These are phyloP conservation scores for Backusella parvicylindrica DNA, from an alignment of 192 early-diverging fungal genomes.

Conservation along the genomic window DNA sequence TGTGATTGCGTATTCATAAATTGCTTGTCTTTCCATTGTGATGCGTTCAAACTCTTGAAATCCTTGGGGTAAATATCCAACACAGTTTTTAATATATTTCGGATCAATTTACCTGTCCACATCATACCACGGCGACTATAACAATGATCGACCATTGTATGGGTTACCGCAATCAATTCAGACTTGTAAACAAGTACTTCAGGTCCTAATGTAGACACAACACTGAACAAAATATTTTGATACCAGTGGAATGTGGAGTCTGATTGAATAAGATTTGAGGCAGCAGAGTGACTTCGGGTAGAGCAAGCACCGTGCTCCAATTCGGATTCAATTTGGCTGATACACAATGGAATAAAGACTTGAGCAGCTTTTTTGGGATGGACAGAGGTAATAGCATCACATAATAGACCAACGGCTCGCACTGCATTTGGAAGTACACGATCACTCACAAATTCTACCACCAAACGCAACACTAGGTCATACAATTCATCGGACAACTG, in stretches of 20 bases:
- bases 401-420: constrained; percentile 55
- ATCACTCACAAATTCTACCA: constrained; percentile 56
- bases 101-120: constrained; percentile 64
- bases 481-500: constrained; percentile 68
- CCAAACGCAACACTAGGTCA: constrained; percentile 53
- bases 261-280: constrained; percentile 42
- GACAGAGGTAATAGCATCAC: constrained; percentile 38
- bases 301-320: constrained; percentile 63
- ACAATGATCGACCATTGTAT: constrained; percentile 52
- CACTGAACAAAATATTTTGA: constrained; percentile 62
- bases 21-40: constrained; percentile 57
- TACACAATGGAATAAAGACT: constrained; percentile 57
- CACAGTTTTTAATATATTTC: constrained; percentile 40
- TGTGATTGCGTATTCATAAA: constrained; percentile 67
- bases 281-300: constrained; percentile 38
- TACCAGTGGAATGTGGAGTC: constrained; percentile 78
- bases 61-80: constrained; percentile 59
- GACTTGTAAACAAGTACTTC: constrained; percentile 47
- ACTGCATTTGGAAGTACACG: constrained; percentile 67
- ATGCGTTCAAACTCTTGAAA: constrained; percentile 43
- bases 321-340: constrained; percentile 55
- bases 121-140: constrained; percentile 62
- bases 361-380: constrained; percentile 46
- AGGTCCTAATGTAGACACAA: constrained; percentile 44
- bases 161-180: constrained; percentile 45